These are phyloP conservation scores for Lotmaria passim DNA, from an alignment of 208 protist genomes.

Conservation along the genomic window DNA sequence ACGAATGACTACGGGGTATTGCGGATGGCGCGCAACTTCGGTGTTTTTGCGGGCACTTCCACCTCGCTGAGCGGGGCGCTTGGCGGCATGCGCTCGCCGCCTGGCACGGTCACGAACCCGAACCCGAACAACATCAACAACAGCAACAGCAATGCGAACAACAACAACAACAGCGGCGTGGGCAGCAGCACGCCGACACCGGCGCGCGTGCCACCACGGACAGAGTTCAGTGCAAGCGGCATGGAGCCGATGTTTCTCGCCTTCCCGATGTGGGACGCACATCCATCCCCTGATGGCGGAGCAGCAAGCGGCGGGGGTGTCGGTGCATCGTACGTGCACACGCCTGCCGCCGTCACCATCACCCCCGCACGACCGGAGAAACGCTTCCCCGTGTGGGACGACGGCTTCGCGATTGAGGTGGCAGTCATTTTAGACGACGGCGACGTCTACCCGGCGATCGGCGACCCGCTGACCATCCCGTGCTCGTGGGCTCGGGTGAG, in stretches of 20 bases:
- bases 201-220: constrained; percentile 23
- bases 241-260: constrained; percentile 31
- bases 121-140: background rate
- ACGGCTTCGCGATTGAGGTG: constrained; percentile 42
- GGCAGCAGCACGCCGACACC: background rate
- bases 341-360: constrained; percentile 22
- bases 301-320: background rate
- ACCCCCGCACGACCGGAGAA: constrained; percentile 14
- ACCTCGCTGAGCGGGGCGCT: constrained; percentile 2
- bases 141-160: background rate
- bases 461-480: constrained; percentile 29
- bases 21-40: constrained; percentile 26
- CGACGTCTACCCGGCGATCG: constrained; percentile 35
- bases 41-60: constrained; percentile 18
- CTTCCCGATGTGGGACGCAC: constrained; percentile 36
- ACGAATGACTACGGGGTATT: constrained; percentile 30
- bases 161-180: constrained; percentile 2
- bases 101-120: background rate
- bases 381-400: constrained; percentile 42
- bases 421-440: constrained; percentile 36
- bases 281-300: background rate
- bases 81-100: background rate
- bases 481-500: constrained; percentile 23
- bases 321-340: background rate
- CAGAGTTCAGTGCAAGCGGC: background rate